Evolutionary conservation across 2,329 filamentous ascomycete species (phyloP).

Genomic region (Geosmithia flava): DNA sequence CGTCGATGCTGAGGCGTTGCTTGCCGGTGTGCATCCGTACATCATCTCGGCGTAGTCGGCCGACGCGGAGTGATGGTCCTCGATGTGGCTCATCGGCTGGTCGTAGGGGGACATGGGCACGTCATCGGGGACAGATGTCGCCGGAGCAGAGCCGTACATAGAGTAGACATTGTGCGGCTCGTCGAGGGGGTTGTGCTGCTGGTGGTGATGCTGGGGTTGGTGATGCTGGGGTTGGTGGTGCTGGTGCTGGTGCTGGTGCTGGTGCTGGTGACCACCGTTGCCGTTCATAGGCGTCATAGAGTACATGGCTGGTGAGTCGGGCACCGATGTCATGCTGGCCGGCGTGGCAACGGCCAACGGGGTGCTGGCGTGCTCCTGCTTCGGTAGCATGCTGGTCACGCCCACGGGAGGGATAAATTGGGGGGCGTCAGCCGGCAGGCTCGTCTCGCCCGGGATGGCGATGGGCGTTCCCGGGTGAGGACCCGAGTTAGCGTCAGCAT

Average conservation of each 20-base stretch:
- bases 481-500: conserved; percentile 17
- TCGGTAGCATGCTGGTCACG: conserved; percentile 14
- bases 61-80: neutral
- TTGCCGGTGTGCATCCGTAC: conserved; percentile 2
- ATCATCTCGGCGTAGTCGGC: conserved; percentile 1
- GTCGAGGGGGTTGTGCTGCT: conserved; percentile 1
- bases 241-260: neutral
- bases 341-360: conserved; percentile 6
- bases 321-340: neutral
- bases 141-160: conserved; percentile 1
- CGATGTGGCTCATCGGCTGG: neutral
- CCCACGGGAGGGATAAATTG: conserved; percentile 12
- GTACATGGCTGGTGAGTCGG: conserved; percentile 2
- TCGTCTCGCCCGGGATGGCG: conserved; percentile 23
- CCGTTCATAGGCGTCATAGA: conserved; percentile 1
- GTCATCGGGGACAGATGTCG: conserved; percentile 1
- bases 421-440: conserved; percentile 24
- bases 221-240: neutral
- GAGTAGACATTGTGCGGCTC: neutral
- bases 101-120: conserved; percentile 4
- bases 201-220: conserved; percentile 1
- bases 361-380: conserved; percentile 15
- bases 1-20: conserved; percentile 6
- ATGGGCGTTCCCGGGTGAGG: conserved; percentile 28
- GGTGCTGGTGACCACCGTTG: neutral